A percentile compares a stretch with the other conserved stretches of the same genome.
phyloP scores from a whole-genome alignment of 495 filamentous ascomycete genomes.

The Neurospora sp. region DNA sequence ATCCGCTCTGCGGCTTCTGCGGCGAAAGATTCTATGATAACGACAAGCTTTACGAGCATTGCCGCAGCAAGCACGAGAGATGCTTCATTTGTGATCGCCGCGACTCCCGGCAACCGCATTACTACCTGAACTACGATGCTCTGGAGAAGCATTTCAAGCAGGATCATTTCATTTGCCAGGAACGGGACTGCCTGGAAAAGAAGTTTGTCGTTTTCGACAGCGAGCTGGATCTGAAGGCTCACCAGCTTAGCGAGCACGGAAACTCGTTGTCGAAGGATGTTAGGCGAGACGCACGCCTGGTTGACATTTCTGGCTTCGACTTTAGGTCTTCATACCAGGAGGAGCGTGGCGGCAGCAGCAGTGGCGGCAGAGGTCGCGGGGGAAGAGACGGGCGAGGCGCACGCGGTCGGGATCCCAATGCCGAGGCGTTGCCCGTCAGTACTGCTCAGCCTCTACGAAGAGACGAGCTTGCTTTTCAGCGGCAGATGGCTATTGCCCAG shows the following conservation, averaged over 20 bases:
- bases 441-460: constrained; percentile 73
- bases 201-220: constrained; percentile 97
- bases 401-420: constrained; percentile 50
- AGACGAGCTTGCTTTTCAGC: constrained; percentile 86
- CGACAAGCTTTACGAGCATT: constrained; percentile 90
- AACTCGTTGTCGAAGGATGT: constrained; percentile 52
- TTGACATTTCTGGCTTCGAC: constrained; percentile 81
- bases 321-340: constrained; percentile 60
- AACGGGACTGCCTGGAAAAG: constrained; percentile 85
- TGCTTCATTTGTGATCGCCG: constrained; percentile 88
- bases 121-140: constrained; percentile 77
- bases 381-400: constrained; percentile 34
- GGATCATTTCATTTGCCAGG: constrained; percentile 78
- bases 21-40: constrained; percentile 85
- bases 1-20: constrained; percentile 92
- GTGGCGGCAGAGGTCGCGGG: constrained; percentile 30
- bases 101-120: constrained; percentile 61
- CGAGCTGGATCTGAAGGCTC: constrained; percentile 75
- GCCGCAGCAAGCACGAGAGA: constrained; percentile 82
- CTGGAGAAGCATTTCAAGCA: constrained; percentile 77
- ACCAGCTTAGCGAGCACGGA: constrained; percentile 28
- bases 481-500: constrained; percentile 67
- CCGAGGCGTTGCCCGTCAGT: constrained; percentile 65
- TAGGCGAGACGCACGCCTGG: constrained; percentile 69
- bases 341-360: constrained; percentile 46